Base-by-base conservation (phyloP, 257 asterid genomes). In the Nicotiana otophora region DNA sequence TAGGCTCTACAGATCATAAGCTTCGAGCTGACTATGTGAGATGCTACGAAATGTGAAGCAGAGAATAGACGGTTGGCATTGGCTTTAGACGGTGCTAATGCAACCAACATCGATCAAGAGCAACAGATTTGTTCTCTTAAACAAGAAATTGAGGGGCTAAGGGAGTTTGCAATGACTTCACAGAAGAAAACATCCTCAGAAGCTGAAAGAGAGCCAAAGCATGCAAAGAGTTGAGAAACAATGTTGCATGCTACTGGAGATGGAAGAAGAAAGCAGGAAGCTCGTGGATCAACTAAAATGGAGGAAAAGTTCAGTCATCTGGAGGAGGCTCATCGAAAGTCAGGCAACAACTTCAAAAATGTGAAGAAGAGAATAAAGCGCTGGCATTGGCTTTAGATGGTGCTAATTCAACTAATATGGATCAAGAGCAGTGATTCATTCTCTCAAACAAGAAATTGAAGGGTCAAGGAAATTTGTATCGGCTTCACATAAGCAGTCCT, bases 251-350 rank as follows among this genome's bases (percentile, higher is more conserved):
- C 78, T 88, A 81, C 80, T 72, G 64, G 83, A 88, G 85, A 81
- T 91, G 33, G 97, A 91, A 86, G 95, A 90, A 33, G 92, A 88
- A 66, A 90, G 84, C 51, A 87, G 78, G 82, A 92, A 87, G 87
- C 34, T 85, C 46, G 90, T 87, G 86, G 92, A 91, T 82, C 93
- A 90, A 89, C 87, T 95, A 87, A 93, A 95, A 84, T 92, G 97
- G 95, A 92, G 84, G 98, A 93, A 83, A 98, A 91, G 86, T 90
- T 92, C 53, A 81, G 83, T 84, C 98, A 91, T 85, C 81, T 95
- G 84, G 90, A 92, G 84, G 97, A 92, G 85, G 97, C 95, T 84
- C 93, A 95, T 84, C 83, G 87, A 74, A 91, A 91, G 89, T 90
- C 82, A 85, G 85, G 7, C 83, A 81, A 84, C 83, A 91, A 69